Evolutionary conservation across 257 asterid species (phyloP).

Genomic region (Fraxinus quadrangulata): DNA sequence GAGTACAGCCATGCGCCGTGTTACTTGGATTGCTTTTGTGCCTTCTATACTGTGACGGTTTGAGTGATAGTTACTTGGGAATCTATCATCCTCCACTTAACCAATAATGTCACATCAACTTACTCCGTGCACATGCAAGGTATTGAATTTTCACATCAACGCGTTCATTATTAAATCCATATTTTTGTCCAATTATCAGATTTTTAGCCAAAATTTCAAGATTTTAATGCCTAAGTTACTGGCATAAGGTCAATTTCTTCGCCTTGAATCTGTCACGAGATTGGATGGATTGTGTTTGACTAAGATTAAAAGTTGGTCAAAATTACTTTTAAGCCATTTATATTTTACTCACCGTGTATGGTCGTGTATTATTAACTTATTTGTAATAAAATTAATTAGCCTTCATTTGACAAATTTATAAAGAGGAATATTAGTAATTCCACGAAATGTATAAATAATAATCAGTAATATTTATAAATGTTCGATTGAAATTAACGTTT

Average conservation of each 20-base stretch:
- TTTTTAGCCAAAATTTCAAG: background rate
- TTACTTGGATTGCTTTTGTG: background rate
- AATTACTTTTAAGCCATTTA: no score
- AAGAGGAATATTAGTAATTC: no score
- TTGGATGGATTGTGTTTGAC: no score
- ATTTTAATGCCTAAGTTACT: background rate
- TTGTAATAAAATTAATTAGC: no score
- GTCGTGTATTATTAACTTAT: no score
- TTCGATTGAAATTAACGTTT: no score
- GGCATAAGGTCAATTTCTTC: background rate
- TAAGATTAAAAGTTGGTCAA: no score
- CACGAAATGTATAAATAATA: no score
- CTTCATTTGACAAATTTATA: no score
- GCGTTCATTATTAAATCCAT: background rate
- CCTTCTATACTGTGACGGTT: background rate
- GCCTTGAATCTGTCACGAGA: background rate
- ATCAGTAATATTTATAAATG: no score
- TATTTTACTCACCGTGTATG: no score
- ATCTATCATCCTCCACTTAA: background rate
- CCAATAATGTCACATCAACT: background rate
- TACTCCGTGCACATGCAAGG: background rate
- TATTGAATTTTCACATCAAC: background rate
- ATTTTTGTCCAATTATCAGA: background rate
- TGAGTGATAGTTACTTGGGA: background rate
- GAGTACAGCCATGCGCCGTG: background rate